Evolutionary conservation across 768 basidiomycete genomes (phyloP), one percentile per base, ranked within the genome.

Genomic region (Russula compacta): DNA sequence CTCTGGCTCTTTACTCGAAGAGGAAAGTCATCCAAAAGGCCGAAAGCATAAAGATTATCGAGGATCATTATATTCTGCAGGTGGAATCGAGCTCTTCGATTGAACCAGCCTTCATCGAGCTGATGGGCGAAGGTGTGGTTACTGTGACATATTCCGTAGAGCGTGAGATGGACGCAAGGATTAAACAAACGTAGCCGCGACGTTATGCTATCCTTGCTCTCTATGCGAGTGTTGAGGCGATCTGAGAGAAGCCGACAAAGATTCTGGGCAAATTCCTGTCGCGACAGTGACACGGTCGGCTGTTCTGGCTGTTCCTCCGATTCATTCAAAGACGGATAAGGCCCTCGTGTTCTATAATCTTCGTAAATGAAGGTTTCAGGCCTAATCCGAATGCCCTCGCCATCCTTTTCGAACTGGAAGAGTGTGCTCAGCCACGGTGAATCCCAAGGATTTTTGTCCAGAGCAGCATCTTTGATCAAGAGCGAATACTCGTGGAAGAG

Each of bases 21-120:
- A 32, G 33, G 39, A 3, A 48, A 47, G 12, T 47, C 24, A 17
- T 47, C 33, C 10, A 11, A n/a, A 21, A 11, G 21, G 15, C 35
- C 35, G 35, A 48, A 42, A 32, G 51, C 46, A 52, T 69, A 60
- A 2, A 74, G 63, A 9, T 64, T 64, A 32, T 80, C 74, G 44
- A 78, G 72, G 15, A 84, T 79, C 50, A 74, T 64, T 2, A 84
- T 77, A 52, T 83, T 80, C 49, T 77, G 76, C 1, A 85, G 59
- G 64, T 81, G 76, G 33, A 80, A 67, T 4, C 75, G 69, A 7
- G 83, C 68, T 12, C 77, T 76, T 19, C 66, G 24, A 46, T 79
- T 78, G 52, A 77, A 83, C 66, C 71, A 73, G n/a, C 64, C 64
- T 2, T 68, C 38, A 38, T 67, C 69, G 51, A 72, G 59, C 19